Conservation (phyloP, 2,329 filamentous ascomycete genomes). For the Orbilia ellipsospora region DNA sequence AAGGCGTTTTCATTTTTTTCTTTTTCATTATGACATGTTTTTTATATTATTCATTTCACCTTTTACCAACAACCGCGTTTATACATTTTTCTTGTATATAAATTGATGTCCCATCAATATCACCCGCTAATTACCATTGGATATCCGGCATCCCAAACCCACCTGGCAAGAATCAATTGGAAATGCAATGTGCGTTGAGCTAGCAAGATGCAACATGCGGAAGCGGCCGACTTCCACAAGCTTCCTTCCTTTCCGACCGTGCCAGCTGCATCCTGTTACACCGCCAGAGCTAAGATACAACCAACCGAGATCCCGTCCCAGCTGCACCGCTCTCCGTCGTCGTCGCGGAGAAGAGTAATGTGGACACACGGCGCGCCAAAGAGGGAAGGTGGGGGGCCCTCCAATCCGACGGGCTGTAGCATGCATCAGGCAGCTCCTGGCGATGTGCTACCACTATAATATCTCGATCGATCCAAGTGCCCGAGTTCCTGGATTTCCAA, state of each 20-base stretch:
- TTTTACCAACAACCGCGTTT: too few relatives aligned
- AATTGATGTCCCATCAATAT: too few relatives aligned
- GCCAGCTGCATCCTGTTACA: too few relatives aligned
- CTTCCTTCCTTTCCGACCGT: conserved; percentile 5
- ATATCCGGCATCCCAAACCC: too few relatives aligned
- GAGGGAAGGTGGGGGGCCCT: conserved; percentile 38
- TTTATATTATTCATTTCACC: too few relatives aligned
- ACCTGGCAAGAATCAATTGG: too few relatives aligned
- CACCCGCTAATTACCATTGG: too few relatives aligned
- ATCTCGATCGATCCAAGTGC: conserved; percentile 34
- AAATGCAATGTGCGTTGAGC: conserved; percentile 20
- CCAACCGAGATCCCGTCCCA: conserved; percentile 24
- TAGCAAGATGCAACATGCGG: conserved; percentile 35
- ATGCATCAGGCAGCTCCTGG: conserved; percentile 46
- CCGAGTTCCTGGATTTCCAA: conserved; percentile 4
- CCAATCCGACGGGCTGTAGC: conserved; percentile 27
- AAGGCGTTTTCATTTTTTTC: conserved; percentile 23
- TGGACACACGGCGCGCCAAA: conserved; percentile 14
- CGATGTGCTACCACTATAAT: conserved; percentile 37
- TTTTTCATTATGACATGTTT: not conserved
- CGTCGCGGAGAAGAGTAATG: conserved; percentile 28
- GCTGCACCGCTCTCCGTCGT: conserved; percentile 4
- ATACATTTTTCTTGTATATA: too few relatives aligned
- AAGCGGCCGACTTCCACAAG: conserved; percentile 53
- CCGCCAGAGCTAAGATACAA: conserved; percentile 1